phyloP scores from a whole-genome alignment of 192 early-diverging fungal genomes.

The Obelidium mucronatum region DNA sequence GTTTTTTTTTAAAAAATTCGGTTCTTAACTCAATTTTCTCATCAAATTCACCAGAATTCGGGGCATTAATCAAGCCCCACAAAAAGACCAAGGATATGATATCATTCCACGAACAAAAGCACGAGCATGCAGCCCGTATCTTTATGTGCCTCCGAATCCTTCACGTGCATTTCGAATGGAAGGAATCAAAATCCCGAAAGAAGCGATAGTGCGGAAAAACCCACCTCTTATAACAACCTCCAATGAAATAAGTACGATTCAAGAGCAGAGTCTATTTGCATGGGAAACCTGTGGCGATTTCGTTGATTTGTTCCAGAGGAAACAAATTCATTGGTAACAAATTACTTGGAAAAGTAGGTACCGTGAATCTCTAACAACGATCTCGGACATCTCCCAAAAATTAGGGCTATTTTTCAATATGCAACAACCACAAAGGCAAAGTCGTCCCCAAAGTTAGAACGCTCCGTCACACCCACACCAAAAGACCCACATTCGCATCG shows the following conservation, averaged over 20 bases:
- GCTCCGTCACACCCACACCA: no score
- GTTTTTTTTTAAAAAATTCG: background rate
- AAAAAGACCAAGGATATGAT: slow-evolving; percentile 3
- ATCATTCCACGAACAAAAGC: background rate
- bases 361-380: no score
- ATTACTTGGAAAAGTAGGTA: no score
- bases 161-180: background rate
- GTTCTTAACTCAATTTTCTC: background rate
- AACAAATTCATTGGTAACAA: no score
- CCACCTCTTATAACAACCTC: background rate
- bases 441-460: no score
- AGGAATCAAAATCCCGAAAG: background rate
- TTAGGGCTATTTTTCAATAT: no score
- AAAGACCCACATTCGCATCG: no score
- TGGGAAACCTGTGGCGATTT: slow-evolving; percentile 1
- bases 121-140: slow-evolving; percentile 19
- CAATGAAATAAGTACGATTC: background rate
- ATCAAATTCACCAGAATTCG: slow-evolving; percentile 2
- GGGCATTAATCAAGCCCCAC: background rate
- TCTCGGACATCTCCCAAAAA: no score
- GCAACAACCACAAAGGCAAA: no score
- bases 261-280: background rate
- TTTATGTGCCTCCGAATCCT: background rate
- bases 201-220: background rate
- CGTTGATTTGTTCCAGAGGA: no score